Evolutionary conservation across 2,329 filamentous ascomycete genomes (phyloP).

Genomic region (Fusarium sp.): DNA sequence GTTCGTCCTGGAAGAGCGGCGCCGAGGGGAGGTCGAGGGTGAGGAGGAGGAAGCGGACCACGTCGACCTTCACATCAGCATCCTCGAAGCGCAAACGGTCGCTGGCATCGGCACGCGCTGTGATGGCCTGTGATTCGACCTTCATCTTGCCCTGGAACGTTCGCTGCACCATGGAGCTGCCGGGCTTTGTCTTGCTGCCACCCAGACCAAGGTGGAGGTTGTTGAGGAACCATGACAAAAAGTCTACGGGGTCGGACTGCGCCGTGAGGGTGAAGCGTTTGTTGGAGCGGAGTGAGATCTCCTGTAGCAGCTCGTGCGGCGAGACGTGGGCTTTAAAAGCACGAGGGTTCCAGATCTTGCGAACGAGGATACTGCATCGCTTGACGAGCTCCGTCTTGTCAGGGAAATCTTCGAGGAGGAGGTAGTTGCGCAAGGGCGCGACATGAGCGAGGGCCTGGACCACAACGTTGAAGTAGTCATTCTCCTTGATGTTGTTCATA

Average conservation of each 20-base stretch:
- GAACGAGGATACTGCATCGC: constrained; percentile 87
- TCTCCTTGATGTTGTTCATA: constrained; percentile 99
- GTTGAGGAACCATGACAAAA: constrained; percentile 97
- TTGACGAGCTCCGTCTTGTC: constrained; percentile 83
- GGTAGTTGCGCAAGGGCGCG: constrained; percentile 87
- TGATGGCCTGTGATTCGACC: constrained; percentile 94
- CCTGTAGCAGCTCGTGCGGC: constrained; percentile 95
- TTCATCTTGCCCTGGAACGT: constrained; percentile 94
- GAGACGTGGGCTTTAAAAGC: constrained; percentile 98
- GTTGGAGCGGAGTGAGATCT: constrained; percentile 88
- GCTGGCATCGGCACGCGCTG: constrained; percentile 86
- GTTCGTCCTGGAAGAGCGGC: constrained; percentile 94
- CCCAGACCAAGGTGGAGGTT: constrained; percentile 92
- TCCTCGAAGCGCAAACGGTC: constrained; percentile 95
- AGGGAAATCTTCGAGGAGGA: constrained; percentile 86
- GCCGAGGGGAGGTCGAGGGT: constrained; percentile 93
- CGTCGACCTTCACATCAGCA: constrained; percentile 80
- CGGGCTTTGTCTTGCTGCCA: constrained; percentile 87
- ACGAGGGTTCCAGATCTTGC: constrained; percentile 97
- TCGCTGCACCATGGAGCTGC: constrained; percentile 87
- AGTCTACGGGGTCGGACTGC: constrained; percentile 96
- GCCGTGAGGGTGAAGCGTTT: constrained; percentile 92
- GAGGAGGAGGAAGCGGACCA: constrained; percentile 87
- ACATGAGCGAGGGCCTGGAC: constrained; percentile 94
- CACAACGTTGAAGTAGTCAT: constrained; percentile 97